Evolutionary conservation across 1,284 basidiomycete genomes (phyloP), one percentile per base, ranked within the genome.

Genomic region (Tilletia caries): DNA sequence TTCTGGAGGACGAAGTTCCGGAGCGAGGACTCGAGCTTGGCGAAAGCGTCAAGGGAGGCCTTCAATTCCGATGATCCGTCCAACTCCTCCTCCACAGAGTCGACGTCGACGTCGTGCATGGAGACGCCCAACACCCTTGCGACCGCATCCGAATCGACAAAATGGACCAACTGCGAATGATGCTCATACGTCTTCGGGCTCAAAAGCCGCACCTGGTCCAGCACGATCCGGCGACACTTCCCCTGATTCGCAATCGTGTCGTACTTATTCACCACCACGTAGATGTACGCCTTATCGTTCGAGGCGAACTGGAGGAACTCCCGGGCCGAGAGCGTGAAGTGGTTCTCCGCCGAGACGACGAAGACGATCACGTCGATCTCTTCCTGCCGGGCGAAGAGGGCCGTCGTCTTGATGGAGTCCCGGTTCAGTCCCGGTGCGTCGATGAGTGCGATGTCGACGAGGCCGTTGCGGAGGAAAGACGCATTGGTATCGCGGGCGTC

Each of bases 341-440:
- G 95, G 84, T 98, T 98, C 85, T 98, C 95, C 6, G 96, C 94
- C 1, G 92, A 94, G 64, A 98, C 94, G 74, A 98, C 94, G 83
- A 98, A 99, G 68, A 99, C 95, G 69, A 99, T 90, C 33, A 99
- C 95, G 82, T 99, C 96, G 68, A 99, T 98, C 85, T 98, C 94
- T 83, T 96, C 92, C 84, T 98, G 95, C 41, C 93, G 92, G 23
- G 95, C 89, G 81, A 98, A 98, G 64, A 98, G 87, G 8, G 93
- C 92, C 1, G 95, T 99, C 0, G 96, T 99, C 86, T 96, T 93
- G 80, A 95, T 85, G 70, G 91, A 93, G 84, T 98, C 96, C 69
- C 93, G 89, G 85, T 99, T 99, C 66, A 99, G 89, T 72, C 96
- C 96, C 1, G 96, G 96, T 0, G 95, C 95, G 79, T 99, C 96